Evolutionary conservation across 2,329 filamentous ascomycete genomes (phyloP).

Genomic region (Penicillium corylophilum): DNA sequence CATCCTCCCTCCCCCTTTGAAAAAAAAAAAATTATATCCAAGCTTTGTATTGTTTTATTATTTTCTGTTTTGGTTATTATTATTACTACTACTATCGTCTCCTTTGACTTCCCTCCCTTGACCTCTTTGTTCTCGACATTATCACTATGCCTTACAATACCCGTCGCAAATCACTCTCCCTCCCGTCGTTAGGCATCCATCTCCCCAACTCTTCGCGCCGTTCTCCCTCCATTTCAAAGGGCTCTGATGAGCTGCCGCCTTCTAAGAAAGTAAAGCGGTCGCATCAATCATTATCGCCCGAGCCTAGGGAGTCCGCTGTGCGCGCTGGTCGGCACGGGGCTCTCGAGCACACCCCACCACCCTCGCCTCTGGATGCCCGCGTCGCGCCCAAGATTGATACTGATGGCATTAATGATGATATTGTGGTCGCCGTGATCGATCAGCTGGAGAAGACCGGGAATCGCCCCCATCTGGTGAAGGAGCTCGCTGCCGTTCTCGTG

Average conservation of each 20-base stretch:
- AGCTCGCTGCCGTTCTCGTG: slow-evolving; percentile 78
- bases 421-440: slow-evolving; percentile 85
- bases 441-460: slow-evolving; percentile 89
- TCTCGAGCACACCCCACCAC: slow-evolving; percentile 75
- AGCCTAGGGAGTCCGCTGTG: slow-evolving; percentile 25
- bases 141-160: slow-evolving; percentile 87
- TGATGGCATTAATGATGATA: slow-evolving; percentile 87
- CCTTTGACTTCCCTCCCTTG: slow-evolving; percentile 6
- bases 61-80: slow-evolving; percentile 16
- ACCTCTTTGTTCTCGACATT: slow-evolving; percentile 19
- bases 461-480: slow-evolving; percentile 89
- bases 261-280: slow-evolving; percentile 77
- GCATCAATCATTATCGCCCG: slow-evolving; percentile 55
- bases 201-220: slow-evolving; percentile 63
- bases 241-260: slow-evolving; percentile 56
- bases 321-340: slow-evolving; percentile 47
- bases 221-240: slow-evolving; percentile 62
- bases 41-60: slow-evolving; percentile 3
- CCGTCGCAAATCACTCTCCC: slow-evolving; percentile 88
- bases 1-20: slow-evolving; percentile 14
- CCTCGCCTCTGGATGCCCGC: slow-evolving; percentile 61
- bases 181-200: slow-evolving; percentile 90
- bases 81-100: slow-evolving; percentile 16
- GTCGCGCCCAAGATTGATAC: slow-evolving; percentile 65
- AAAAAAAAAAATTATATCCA: neutral